These are phyloP conservation scores for Lyophyllum semitale DNA, from an alignment of 768 basidiomycete species.

Conservation along the genomic window DNA sequence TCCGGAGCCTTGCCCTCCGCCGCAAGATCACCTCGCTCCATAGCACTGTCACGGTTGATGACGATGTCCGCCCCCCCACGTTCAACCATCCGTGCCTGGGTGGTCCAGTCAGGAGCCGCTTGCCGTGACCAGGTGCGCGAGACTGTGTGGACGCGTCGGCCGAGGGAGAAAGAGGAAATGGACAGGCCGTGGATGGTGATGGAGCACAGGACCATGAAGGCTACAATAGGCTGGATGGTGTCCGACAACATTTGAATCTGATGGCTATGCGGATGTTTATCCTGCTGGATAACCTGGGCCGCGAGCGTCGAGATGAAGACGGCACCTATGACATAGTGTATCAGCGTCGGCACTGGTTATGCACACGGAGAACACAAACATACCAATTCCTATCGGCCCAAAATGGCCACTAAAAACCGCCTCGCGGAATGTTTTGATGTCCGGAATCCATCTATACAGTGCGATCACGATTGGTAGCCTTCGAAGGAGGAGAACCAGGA, in stretches of 20 bases:
- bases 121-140: slow-evolving; percentile 90
- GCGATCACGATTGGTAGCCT: slow-evolving; percentile 84
- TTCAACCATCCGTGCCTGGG: slow-evolving; percentile 68
- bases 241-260: slow-evolving; percentile 69
- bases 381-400: slow-evolving; percentile 82
- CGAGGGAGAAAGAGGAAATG: slow-evolving; percentile 93
- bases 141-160: slow-evolving; percentile 86
- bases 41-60: slow-evolving; percentile 76
- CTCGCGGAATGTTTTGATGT: slow-evolving; percentile 92
- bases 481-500: slow-evolving; percentile 80
- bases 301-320: slow-evolving; percentile 92
- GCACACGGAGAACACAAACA: slow-evolving; percentile 17
- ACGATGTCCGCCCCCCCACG: slow-evolving; percentile 72
- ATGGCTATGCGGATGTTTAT: slow-evolving; percentile 43
- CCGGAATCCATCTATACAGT: slow-evolving; percentile 91
- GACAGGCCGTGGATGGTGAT: slow-evolving; percentile 88
- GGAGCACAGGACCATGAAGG: slow-evolving; percentile 92
- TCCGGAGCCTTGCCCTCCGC: slow-evolving; percentile 15
- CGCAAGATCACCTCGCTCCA: slow-evolving; percentile 39
- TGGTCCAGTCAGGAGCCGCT: slow-evolving; percentile 82
- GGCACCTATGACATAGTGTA: slow-evolving; percentile 53
- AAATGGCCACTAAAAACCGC: slow-evolving; percentile 96
- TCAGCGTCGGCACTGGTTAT: background rate
- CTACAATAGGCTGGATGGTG: slow-evolving; percentile 89
- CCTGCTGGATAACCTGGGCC: slow-evolving; percentile 52